These are phyloP conservation scores for Geranium brycei DNA, from an alignment of 345 rosid species.

Conservation along the genomic window DNA sequence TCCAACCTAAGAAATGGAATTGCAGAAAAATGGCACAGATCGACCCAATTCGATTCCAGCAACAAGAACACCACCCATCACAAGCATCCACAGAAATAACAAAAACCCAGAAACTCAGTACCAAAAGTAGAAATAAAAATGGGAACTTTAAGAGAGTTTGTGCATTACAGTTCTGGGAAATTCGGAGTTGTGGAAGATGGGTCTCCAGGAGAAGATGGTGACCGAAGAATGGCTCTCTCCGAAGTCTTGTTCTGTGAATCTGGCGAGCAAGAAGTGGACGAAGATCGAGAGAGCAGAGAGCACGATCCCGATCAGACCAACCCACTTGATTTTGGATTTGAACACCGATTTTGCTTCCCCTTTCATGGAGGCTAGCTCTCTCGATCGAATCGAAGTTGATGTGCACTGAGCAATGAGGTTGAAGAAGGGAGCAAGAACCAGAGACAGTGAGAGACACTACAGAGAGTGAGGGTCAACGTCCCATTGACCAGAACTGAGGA, in stretches of 20 bases:
- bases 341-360: slow-evolving; percentile 65
- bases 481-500: no score
- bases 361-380: slow-evolving; percentile 25
- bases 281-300: slow-evolving; percentile 60
- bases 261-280: slow-evolving; percentile 74
- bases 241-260: slow-evolving; percentile 57
- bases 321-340: slow-evolving; percentile 86
- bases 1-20: no score
- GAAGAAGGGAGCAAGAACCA: no score
- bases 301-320: slow-evolving; percentile 61
- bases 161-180: slow-evolving; percentile 33
- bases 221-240: slow-evolving; percentile 68
- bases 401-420: no score
- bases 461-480: no score
- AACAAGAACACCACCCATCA: not conserved
- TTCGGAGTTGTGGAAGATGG: slow-evolving; percentile 57
- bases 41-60: no score
- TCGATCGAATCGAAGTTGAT: no score
- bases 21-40: not conserved
- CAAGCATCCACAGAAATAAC: not conserved
- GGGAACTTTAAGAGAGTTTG: slow-evolving; percentile 4
- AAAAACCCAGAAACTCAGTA: not conserved
- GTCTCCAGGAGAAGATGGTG: slow-evolving; percentile 94
- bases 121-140: not conserved
- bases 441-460: no score